phyloP scores from a whole-genome alignment of 2,329 filamentous ascomycete species.

The Thelonectria blattea region DNA sequence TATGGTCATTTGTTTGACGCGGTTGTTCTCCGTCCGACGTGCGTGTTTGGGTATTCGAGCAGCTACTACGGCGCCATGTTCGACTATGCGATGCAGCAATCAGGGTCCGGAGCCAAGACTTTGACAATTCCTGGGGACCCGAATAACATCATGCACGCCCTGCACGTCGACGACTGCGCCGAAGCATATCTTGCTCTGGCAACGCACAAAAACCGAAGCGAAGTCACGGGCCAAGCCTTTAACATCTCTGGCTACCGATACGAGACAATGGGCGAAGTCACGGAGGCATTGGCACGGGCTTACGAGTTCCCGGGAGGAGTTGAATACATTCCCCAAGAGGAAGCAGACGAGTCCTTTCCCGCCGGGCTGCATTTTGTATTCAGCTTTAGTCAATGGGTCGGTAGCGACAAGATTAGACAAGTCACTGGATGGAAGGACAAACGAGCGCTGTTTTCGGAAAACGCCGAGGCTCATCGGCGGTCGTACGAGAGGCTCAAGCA shows the following conservation, averaged over 20 bases:
- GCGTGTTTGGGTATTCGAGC: conserved; percentile 52
- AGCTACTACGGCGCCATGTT: conserved; percentile 53
- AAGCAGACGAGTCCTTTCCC: conserved; percentile 29
- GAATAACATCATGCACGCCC: conserved; percentile 51
- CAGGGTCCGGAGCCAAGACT: conserved; percentile 21
- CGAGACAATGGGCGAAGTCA: conserved; percentile 51
- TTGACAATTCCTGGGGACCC: conserved; percentile 44
- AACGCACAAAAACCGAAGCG: conserved; percentile 38
- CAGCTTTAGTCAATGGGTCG: conserved; percentile 50
- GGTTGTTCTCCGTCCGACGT: conserved; percentile 52
- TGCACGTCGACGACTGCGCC: conserved; percentile 57
- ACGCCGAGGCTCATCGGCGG: conserved; percentile 43
- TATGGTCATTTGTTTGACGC: conserved; percentile 49
- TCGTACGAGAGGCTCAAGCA: conserved; percentile 44
- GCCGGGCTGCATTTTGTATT: conserved; percentile 36
- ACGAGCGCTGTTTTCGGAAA: conserved; percentile 46
- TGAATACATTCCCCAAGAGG: conserved; percentile 32
- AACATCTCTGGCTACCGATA: conserved; percentile 54
- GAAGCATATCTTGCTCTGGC: conserved; percentile 55
- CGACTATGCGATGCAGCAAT: conserved; percentile 40
- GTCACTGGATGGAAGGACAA: conserved; percentile 50
- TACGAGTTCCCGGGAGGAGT: conserved; percentile 46
- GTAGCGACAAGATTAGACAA: conserved; percentile 48
- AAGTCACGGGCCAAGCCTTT: conserved; percentile 48
- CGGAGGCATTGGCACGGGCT: conserved; percentile 45